Evolutionary conservation across 1,284 basidiomycete genomes (phyloP).

Genomic region (Ustilago hordei): DNA sequence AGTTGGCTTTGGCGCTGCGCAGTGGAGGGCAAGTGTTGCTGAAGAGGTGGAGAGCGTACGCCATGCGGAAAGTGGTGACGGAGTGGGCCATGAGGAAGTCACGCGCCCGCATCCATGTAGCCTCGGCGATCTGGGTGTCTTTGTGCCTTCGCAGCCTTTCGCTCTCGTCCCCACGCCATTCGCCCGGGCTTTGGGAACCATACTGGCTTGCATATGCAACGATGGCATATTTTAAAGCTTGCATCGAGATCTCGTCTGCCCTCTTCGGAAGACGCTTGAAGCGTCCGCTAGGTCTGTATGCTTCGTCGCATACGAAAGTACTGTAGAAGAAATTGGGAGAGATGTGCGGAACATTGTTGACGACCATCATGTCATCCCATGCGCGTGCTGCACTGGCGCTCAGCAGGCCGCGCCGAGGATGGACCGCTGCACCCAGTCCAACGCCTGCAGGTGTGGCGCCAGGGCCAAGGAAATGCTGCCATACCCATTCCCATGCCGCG

Average conservation of each 20-base stretch:
- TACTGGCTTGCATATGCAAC: conserved; percentile 48
- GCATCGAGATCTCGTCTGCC: conserved; percentile 47
- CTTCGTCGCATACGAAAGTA: conserved; percentile 45
- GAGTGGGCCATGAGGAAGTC: conserved; percentile 43
- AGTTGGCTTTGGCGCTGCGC: conserved; percentile 18
- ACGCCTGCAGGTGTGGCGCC: conserved; percentile 31
- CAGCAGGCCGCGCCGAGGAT: conserved; percentile 37
- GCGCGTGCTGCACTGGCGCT: conserved; percentile 20
- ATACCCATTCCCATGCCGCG: conserved; percentile 44
- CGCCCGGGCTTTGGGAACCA: conserved; percentile 37
- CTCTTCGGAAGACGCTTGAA: conserved; percentile 33
- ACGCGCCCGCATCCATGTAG: conserved; percentile 41
- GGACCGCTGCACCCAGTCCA: conserved; percentile 29
- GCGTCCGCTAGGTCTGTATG: conserved; percentile 25
- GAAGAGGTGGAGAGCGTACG: conserved; percentile 46
- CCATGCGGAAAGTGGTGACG: conserved; percentile 46
- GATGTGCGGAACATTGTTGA: conserved; percentile 35
- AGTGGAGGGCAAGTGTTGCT: conserved; percentile 45
- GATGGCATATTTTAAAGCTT: conserved; percentile 44
- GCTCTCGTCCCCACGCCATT: conserved; percentile 28
- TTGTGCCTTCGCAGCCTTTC: conserved; percentile 28
- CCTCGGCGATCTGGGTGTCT: conserved; percentile 45
- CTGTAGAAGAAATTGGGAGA: conserved; percentile 50
- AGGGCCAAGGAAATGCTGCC: conserved; percentile 43
- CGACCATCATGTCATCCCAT: conserved; percentile 40